These are phyloP conservation scores for Fusarium buxicola DNA, from an alignment of 2,329 filamentous ascomycete genomes.

Conservation along the genomic window DNA sequence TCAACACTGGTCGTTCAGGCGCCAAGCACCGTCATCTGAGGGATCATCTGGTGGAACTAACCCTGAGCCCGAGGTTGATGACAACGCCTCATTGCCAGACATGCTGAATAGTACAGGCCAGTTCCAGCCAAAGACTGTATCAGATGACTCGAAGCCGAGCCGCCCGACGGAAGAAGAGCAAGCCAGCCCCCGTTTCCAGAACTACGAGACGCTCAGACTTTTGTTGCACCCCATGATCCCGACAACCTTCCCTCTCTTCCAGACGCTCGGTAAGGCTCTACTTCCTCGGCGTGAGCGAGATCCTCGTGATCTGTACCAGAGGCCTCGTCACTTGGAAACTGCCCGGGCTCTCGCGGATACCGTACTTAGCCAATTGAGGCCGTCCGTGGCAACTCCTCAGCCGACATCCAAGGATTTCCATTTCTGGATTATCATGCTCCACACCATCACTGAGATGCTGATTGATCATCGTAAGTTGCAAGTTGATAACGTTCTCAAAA, in stretches of 20 bases:
- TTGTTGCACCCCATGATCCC: slow-evolving; percentile 83
- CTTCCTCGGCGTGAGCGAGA: slow-evolving; percentile 74
- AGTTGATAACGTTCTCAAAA: neutral
- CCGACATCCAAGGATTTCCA: slow-evolving; percentile 74
- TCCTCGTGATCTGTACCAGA: slow-evolving; percentile 68
- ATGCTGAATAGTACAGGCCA: slow-evolving; percentile 46
- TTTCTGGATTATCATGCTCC: slow-evolving; percentile 85
- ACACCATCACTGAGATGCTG: slow-evolving; percentile 81
- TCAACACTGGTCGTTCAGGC: slow-evolving; percentile 67
- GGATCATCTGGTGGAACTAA: slow-evolving; percentile 31
- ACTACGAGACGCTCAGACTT: slow-evolving; percentile 80
- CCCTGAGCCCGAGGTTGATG: slow-evolving; percentile 45
- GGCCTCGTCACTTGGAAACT: slow-evolving; percentile 66
- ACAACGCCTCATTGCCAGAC: slow-evolving; percentile 48
- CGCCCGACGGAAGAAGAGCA: slow-evolving; percentile 58
- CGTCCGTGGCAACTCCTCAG: slow-evolving; percentile 56
- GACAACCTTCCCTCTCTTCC: slow-evolving; percentile 86
- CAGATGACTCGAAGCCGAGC: slow-evolving; percentile 38
- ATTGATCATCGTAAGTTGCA: slow-evolving; percentile 70
- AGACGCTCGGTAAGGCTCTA: slow-evolving; percentile 84
- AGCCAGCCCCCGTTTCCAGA: slow-evolving; percentile 67
- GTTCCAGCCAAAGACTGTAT: slow-evolving; percentile 42
- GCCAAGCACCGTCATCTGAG: slow-evolving; percentile 45
- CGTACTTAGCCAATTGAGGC: slow-evolving; percentile 73
- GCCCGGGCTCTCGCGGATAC: slow-evolving; percentile 77